Conservation (phyloP, 164 flowering plant species). For the Magnolia kwangsiensis region DNA sequence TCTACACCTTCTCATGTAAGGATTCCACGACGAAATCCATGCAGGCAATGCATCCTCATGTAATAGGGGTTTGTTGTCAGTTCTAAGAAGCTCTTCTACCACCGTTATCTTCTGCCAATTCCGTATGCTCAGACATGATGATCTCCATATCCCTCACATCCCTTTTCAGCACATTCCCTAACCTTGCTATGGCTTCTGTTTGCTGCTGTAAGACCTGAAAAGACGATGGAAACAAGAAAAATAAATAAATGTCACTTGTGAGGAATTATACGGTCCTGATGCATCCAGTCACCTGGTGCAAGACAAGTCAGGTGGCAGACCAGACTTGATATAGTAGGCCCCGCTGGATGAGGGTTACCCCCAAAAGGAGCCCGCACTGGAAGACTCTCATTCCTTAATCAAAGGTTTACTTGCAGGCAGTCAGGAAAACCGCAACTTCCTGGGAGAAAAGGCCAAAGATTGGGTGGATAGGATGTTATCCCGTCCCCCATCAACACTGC, state of each 20-base stretch:
- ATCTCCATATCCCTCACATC: slow-evolving; percentile 86
- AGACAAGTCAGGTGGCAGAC: no score
- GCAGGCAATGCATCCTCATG: background rate
- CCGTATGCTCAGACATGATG: slow-evolving; percentile 79
- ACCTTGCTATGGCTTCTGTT: slow-evolving; percentile 87
- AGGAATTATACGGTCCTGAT: no score
- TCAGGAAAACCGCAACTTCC: no score
- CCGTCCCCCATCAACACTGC: no score
- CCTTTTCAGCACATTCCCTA: slow-evolving; percentile 85
- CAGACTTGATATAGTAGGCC: no score
- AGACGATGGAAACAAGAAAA: background rate
- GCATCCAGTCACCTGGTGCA: no score
- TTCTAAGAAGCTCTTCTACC: background rate
- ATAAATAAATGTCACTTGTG: background rate
- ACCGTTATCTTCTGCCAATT: slow-evolving; percentile 34
- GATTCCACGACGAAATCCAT: background rate
- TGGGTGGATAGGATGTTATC: no score
- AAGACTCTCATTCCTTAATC: no score
- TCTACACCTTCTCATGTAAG: background rate
- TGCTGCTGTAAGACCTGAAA: slow-evolving; percentile 89
- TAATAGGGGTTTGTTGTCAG: background rate
- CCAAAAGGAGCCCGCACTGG: no score
- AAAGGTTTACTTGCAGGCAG: no score
- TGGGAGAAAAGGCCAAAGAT: no score
- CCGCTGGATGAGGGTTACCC: no score